Evolutionary conservation across 2,329 filamentous ascomycete species (phyloP), one percentile per base, ranked within the genome.

Genomic region (Phialocephala subalpina): DNA sequence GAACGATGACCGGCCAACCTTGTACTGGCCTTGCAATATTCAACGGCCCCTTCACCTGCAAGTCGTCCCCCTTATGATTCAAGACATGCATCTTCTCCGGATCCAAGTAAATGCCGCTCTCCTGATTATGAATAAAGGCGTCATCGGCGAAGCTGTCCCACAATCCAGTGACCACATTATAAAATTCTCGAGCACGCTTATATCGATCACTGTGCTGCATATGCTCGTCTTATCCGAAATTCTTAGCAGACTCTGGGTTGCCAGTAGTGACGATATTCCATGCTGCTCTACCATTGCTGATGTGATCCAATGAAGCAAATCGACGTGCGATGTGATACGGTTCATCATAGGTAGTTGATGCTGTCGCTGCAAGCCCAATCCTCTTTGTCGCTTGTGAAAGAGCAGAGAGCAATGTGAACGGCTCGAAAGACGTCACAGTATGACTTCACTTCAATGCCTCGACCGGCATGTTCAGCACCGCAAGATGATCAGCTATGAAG

Each of bases 71-170:
- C 0, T 81, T 72, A 75, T 92, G 90, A 75, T 90, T 83, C 77
- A 92, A 90, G 64, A 86, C 78, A 6, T 90, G 82, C 4, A 92
- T 86, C 0, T 87, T 81, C 2, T 79, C 75, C 2, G 85, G 84
- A 22, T 85, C 80, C 0, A 84, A 84, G 74, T 90, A 92, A 55
- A 90, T 77, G 0, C 87, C 87, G 4, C 79, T 82, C 66, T 85
- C 77, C 18, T 84, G 82, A 73, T 92, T 85, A 0, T 86, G 81
- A 35, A 86, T 80, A 1, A 92, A 87, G 0, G 89, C 89, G 72
- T 92, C 90, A 62, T 88, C 85, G 80, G 89, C 89, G 91, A 0
- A 87, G 90, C 0, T 87, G 86, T 72, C 91, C 84, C 75, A 88
- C 83, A 7, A 91, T 82, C 74, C 91, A 90, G 79, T 90, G 84